A percentile compares a stretch with the other conserved stretches of the same genome.
phyloP scores from a whole-genome alignment of 495 filamentous ascomycete species.

The Annulohypoxylon nitens region DNA sequence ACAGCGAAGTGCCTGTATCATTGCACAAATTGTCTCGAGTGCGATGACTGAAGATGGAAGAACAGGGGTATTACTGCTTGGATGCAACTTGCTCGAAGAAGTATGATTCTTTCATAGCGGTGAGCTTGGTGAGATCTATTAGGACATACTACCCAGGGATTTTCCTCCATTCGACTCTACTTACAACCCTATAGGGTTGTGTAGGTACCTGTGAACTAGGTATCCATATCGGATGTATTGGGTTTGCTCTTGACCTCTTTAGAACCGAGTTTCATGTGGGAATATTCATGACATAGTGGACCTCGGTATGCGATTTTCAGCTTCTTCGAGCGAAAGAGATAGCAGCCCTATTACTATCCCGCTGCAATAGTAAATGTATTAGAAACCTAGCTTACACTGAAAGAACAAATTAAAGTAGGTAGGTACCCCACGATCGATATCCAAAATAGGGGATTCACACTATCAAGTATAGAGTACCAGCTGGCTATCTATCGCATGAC shows the following conservation, averaged over 20 bases:
- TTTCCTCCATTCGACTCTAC: not conserved
- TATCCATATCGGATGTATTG: no score
- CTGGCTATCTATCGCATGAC: slow-evolving; percentile 17
- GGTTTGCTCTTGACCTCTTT: no score
- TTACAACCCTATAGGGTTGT: not conserved
- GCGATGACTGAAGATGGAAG: slow-evolving; percentile 31
- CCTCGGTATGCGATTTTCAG: no score
- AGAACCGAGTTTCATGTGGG: no score
- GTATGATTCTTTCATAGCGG: slow-evolving; percentile 36
- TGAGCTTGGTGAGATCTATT: slow-evolving; percentile 25
- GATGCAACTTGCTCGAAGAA: slow-evolving; percentile 37
- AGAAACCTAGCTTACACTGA: no score
- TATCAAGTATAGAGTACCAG: not conserved
- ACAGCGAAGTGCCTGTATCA: slow-evolving; percentile 21
- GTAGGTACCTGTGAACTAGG: not conserved
- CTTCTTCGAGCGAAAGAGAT: no score
- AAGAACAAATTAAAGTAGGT: not conserved
- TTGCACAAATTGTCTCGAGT: slow-evolving; percentile 33
- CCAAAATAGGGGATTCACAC: no score
- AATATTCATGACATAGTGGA: no score
- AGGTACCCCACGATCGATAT: not conserved
- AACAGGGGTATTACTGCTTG: slow-evolving; percentile 31
- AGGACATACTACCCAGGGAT: not conserved
- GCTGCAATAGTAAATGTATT: no score
- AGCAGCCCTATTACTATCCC: no score